A percentile compares a stretch with the other conserved stretches of the same genome.
These are phyloP conservation scores for Pichia cephalocereana DNA, from an alignment of 805 yeast genomes.

Conservation along the genomic window DNA sequence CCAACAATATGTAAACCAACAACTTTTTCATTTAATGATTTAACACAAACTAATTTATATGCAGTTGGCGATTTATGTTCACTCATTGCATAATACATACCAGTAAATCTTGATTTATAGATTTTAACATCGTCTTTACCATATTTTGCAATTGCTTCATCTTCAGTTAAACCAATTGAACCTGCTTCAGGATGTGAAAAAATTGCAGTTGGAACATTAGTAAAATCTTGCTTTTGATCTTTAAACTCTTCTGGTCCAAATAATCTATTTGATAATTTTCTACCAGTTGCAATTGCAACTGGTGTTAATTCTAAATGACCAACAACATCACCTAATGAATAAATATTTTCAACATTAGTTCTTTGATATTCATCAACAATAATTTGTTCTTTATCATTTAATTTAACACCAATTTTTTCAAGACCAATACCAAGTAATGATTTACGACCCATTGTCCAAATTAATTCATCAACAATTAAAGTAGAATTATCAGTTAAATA, in stretches of 20 bases:
- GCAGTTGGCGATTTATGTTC: constrained; percentile 76
- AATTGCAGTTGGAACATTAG: constrained; percentile 88
- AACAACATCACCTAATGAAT: constrained; percentile 88
- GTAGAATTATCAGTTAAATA: constrained; percentile 32
- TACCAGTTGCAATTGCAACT: constrained; percentile 97
- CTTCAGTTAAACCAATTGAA: constrained; percentile 78
- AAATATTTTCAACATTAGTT: constrained; percentile 61
- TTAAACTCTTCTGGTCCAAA: constrained; percentile 72
- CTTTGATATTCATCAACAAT: constrained; percentile 83
- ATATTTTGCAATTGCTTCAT: constrained; percentile 65
- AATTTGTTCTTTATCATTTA: constrained; percentile 52
- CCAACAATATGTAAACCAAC: constrained; percentile 95
- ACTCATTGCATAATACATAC: constrained; percentile 90
- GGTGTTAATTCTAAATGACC: constrained; percentile 95
- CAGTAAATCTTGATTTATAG: constrained; percentile 74
- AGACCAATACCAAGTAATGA: constrained; percentile 67
- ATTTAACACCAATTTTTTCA: constrained; percentile 64
- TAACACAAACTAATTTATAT: constrained; percentile 65
- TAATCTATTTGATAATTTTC: constrained; percentile 83
- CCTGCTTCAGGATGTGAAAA: constrained; percentile 98
- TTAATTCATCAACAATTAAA: constrained; percentile 65
- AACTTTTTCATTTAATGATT: constrained; percentile 81
- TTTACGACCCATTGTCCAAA: constrained; percentile 94
- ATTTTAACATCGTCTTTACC: constrained; percentile 75
- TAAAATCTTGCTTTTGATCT: constrained; percentile 74